These are phyloP conservation scores for Nitzschia sp. DNA, from an alignment of 108 stramenopile species.

Conservation along the genomic window DNA sequence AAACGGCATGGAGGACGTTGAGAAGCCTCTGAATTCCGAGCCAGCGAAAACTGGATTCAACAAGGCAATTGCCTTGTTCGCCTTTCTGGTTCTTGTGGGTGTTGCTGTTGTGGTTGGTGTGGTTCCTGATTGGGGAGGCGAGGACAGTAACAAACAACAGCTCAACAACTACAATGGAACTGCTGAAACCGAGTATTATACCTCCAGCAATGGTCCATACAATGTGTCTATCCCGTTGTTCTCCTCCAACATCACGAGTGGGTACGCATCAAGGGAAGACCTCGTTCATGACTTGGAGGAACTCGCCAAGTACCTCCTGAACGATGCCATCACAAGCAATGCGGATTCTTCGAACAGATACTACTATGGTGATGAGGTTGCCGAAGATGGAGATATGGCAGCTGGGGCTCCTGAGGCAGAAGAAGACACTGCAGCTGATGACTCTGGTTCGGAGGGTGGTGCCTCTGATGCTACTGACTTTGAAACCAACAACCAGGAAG, in stretches of 20 bases:
- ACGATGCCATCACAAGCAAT: slow-evolving; percentile 16
- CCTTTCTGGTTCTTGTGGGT: neutral
- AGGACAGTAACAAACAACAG: neutral
- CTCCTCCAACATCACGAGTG: slow-evolving; percentile 15
- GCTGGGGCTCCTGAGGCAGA: neutral
- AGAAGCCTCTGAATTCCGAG: neutral
- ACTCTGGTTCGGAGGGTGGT: neutral
- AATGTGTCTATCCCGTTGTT: slow-evolving; percentile 11
- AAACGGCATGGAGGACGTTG: neutral
- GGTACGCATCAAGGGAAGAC: slow-evolving; percentile 21
- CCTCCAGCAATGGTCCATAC: slow-evolving; percentile 4
- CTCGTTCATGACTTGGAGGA: slow-evolving; percentile 21
- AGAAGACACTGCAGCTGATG: neutral
- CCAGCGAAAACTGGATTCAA: neutral
- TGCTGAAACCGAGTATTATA: neutral
- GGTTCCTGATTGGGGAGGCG: slow-evolving; percentile 12
- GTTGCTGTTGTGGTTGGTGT: slow-evolving; percentile 11
- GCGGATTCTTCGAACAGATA: neutral
- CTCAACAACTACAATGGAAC: neutral
- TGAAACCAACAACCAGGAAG: slow-evolving; percentile 65
- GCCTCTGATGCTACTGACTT: slow-evolving; percentile 21
- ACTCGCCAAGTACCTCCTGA: slow-evolving; percentile 17
- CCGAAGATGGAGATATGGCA: neutral
- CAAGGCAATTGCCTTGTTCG: neutral
- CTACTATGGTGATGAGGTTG: neutral